Conservation (phyloP, 148 eudicot species). For the Fagopyrum tataricum region DNA sequence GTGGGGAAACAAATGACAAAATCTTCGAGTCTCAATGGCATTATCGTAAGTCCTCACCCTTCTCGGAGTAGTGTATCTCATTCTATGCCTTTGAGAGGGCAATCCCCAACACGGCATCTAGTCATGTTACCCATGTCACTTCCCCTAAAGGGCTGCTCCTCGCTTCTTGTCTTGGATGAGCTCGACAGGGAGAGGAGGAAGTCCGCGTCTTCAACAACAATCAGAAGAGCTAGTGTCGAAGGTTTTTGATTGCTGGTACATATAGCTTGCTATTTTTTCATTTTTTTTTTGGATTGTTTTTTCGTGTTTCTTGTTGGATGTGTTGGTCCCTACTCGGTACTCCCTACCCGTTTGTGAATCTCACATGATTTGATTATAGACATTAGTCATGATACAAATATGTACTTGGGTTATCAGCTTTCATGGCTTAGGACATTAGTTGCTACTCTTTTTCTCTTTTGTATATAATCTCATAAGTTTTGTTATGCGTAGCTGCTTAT, state of each 20-base stretch:
- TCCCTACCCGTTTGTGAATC: neutral
- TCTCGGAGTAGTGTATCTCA: constrained; percentile 44
- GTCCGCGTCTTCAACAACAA: constrained; percentile 32
- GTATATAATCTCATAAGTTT: neutral
- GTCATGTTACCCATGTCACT: constrained; percentile 31
- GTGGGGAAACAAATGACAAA: constrained; percentile 55
- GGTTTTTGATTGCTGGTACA: constrained; percentile 59
- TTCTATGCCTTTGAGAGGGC: constrained; percentile 36
- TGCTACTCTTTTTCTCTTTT: neutral
- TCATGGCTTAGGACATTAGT: neutral
- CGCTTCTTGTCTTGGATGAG: constrained; percentile 39
- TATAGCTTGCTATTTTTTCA: constrained; percentile 23
- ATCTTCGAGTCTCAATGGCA: constrained; percentile 70
- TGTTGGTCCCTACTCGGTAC: neutral
- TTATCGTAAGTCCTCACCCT: constrained; percentile 29
- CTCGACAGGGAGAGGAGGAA: constrained; percentile 45
- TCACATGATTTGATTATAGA: constrained; percentile 22
- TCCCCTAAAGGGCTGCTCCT: constrained; percentile 49
- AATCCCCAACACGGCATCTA: constrained; percentile 29
- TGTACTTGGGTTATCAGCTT: constrained; percentile 4
- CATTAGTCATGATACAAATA: constrained; percentile 10
- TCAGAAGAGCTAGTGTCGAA: constrained; percentile 66
- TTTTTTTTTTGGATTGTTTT: constrained; percentile 13
- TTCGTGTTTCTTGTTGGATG: neutral
- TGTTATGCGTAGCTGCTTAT: neutral